Evolutionary conservation across 2,329 filamentous ascomycete species (phyloP).

Genomic region (Fusarium marasasianum): DNA sequence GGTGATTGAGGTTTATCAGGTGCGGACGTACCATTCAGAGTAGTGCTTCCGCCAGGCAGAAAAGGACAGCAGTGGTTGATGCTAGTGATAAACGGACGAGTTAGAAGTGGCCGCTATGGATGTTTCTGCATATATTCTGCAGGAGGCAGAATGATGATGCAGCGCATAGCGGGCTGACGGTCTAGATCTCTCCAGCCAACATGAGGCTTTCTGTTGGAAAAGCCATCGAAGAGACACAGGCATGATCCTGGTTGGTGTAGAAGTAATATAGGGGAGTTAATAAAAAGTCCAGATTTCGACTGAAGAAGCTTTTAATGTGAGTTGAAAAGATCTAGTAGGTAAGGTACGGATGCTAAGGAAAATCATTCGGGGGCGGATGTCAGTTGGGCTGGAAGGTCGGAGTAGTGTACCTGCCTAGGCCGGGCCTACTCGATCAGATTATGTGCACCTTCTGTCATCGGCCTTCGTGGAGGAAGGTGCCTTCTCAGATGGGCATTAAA

Average conservation of each 20-base stretch:
- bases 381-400: background rate
- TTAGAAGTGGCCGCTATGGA: conserved; percentile 14
- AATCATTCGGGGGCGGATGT: background rate
- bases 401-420: background rate
- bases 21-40: conserved; percentile 18
- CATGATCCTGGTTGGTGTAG: conserved; percentile 5
- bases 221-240: background rate
- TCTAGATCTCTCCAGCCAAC: conserved; percentile 26
- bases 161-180: conserved; percentile 16
- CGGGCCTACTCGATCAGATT: background rate
- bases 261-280: background rate
- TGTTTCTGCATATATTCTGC: conserved; percentile 29
- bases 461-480: background rate
- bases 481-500: background rate
- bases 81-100: conserved; percentile 10
- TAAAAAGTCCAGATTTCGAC: background rate
- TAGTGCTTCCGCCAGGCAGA: conserved; percentile 1
- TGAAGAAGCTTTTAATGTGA: conserved; percentile 1
- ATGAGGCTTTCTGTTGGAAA: conserved; percentile 6
- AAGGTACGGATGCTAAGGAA: background rate
- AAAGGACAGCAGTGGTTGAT: conserved; percentile 4
- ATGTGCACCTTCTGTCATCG: background rate
- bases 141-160: conserved; percentile 23
- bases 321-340: background rate
- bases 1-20: conserved; percentile 17